Percentiles rank a stretch among this genome's conserved stretches.
phyloP scores from a whole-genome alignment of 176 grass and related monocot genomes.

The Raddia distichophylla region DNA sequence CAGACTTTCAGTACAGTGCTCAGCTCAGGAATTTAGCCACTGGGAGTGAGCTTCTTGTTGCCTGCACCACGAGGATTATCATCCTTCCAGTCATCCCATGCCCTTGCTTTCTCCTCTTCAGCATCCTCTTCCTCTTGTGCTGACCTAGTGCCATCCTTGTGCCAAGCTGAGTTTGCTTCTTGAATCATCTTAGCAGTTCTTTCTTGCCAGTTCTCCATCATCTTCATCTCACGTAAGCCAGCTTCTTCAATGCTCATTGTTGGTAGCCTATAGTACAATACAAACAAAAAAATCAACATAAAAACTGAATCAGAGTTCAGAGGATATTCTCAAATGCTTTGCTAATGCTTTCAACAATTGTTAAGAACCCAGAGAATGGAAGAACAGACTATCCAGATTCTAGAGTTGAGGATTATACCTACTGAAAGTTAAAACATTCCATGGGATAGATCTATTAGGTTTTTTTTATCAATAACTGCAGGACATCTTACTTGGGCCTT shows the following conservation, averaged over 20 bases:
- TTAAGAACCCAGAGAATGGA: background rate
- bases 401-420: background rate
- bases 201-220: constrained; percentile 90
- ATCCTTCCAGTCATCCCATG: constrained; percentile 95
- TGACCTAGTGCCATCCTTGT: constrained; percentile 54
- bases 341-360: constrained; percentile 4
- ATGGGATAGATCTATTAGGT: background rate
- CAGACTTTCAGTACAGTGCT: background rate
- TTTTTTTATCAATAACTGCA: background rate
- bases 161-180: constrained; percentile 78
- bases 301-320: background rate
- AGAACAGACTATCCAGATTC: background rate
- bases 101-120: constrained; percentile 82
- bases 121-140: constrained; percentile 66
- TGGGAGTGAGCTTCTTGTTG: constrained; percentile 96
- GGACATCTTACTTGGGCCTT: background rate
- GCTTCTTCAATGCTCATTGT: constrained; percentile 97
- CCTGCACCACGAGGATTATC: constrained; percentile 87
- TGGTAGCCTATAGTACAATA: constrained; percentile 51
- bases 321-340: background rate
- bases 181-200: constrained; percentile 65
- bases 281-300: background rate
- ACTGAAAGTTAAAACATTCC: background rate
- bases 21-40: constrained; percentile 45
- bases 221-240: constrained; percentile 82